These are phyloP conservation scores for Lithocarpus polystachyus DNA, from an alignment of 306 rosid genomes.

Conservation along the genomic window DNA sequence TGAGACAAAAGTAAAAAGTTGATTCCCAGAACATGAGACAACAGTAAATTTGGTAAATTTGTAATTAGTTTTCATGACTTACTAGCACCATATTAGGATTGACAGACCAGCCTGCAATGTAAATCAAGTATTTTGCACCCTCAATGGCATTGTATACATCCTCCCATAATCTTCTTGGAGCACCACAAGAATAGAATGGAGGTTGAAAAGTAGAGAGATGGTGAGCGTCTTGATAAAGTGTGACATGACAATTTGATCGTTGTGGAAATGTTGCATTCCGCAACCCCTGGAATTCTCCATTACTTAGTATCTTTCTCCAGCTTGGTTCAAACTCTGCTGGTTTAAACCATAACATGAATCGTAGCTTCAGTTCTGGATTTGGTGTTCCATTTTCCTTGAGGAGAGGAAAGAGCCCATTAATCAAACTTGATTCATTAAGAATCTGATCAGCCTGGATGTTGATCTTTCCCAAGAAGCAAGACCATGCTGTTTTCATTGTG, in stretches of 20 bases:
- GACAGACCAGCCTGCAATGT: slow-evolving; percentile 96
- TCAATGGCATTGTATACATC: slow-evolving; percentile 89
- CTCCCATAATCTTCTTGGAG: slow-evolving; percentile 81
- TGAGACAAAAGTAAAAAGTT: background rate
- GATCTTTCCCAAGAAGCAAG: slow-evolving; percentile 61
- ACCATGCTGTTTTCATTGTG: slow-evolving; percentile 59
- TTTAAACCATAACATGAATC: slow-evolving; percentile 82
- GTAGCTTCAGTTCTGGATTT: slow-evolving; percentile 53
- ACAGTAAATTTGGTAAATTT: background rate
- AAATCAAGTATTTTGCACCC: slow-evolving; percentile 70
- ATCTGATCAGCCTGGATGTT: slow-evolving; percentile 55
- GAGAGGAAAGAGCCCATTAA: slow-evolving; percentile 73
- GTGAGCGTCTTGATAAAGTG: slow-evolving; percentile 92
- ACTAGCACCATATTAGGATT: slow-evolving; percentile 84
- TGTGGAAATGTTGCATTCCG: slow-evolving; percentile 68
- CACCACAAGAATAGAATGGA: slow-evolving; percentile 44
- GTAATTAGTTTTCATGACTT: slow-evolving; percentile 18
- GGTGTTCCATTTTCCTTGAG: slow-evolving; percentile 68
- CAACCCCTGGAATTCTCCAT: slow-evolving; percentile 69
- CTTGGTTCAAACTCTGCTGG: slow-evolving; percentile 64
- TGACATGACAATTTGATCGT: slow-evolving; percentile 76
- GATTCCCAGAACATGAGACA: background rate
- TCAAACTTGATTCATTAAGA: slow-evolving; percentile 53
- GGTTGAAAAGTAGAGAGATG: slow-evolving; percentile 70
- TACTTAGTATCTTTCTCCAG: slow-evolving; percentile 52